Percentiles rank a stretch among this genome's conserved stretches.
Conservation (phyloP, 768 basidiomycete genomes). For the Mycena polygramma region DNA sequence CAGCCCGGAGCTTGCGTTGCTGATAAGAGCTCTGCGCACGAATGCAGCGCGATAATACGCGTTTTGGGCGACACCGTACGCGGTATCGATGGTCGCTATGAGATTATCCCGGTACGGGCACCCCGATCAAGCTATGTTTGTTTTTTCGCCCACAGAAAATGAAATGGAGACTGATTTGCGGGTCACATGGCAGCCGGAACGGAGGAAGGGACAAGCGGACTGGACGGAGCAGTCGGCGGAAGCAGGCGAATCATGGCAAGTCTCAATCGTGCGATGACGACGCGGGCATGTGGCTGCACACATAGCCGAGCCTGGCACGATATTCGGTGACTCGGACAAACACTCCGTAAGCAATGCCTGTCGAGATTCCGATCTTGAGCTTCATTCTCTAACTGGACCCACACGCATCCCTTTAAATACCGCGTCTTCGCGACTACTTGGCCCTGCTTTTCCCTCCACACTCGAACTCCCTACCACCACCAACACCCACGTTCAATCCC, state of each 20-base stretch:
- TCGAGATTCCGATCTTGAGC: slow-evolving; percentile 19
- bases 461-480: slow-evolving; percentile 10
- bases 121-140: neutral
- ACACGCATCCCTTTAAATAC: slow-evolving; percentile 33
- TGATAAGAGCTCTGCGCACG: neutral
- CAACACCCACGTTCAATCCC: slow-evolving; percentile 2
- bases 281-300: slow-evolving; percentile 23
- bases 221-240: neutral
- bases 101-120: neutral
- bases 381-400: slow-evolving; percentile 27
- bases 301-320: neutral
- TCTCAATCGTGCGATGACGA: slow-evolving; percentile 21
- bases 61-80: neutral
- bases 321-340: slow-evolving; percentile 29
- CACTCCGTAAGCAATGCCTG: slow-evolving; percentile 1
- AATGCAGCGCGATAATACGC: slow-evolving; percentile 10
- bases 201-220: slow-evolving; percentile 1
- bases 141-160: neutral
- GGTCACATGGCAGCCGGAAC: slow-evolving; percentile 11
- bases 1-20: slow-evolving; percentile 9
- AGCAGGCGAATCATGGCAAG: neutral
- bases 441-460: neutral
- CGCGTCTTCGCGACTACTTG: neutral
- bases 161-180: neutral
- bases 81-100: slow-evolving; percentile 5